Conservation (phyloP, 1,284 basidiomycete genomes). For the Ceratobasidium sp. region DNA sequence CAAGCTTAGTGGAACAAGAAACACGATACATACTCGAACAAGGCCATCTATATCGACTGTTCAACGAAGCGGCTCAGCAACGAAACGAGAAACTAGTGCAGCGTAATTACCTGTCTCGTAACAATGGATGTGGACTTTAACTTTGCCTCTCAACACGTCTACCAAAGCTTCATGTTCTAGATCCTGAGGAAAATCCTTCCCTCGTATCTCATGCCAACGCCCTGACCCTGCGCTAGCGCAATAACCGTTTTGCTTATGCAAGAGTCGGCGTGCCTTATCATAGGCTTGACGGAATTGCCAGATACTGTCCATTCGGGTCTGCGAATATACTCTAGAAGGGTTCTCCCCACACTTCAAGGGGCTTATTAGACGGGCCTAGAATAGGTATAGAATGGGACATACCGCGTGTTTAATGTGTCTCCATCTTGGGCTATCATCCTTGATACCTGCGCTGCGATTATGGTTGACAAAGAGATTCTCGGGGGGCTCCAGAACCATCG, state of each 20-base stretch:
- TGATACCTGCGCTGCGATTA: background rate
- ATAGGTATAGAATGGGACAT: slow-evolving; percentile 43
- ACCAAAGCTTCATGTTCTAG: slow-evolving; percentile 88
- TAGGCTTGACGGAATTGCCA: slow-evolving; percentile 74
- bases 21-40: slow-evolving; percentile 68
- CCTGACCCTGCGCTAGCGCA: slow-evolving; percentile 71
- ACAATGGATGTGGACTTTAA: slow-evolving; percentile 86
- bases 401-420: slow-evolving; percentile 52
- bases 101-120: slow-evolving; percentile 62
- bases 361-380: background rate
- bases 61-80: slow-evolving; percentile 28
- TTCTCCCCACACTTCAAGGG: slow-evolving; percentile 53
- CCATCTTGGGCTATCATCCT: slow-evolving; percentile 27
- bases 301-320: slow-evolving; percentile 67
- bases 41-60: slow-evolving; percentile 80
- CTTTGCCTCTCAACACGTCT: slow-evolving; percentile 84
- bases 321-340: slow-evolving; percentile 59
- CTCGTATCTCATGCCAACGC: slow-evolving; percentile 50
- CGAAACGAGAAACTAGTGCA: slow-evolving; percentile 54
- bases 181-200: slow-evolving; percentile 77
- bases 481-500: slow-evolving; percentile 60
- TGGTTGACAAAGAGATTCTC: slow-evolving; percentile 44
- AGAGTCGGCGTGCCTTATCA: slow-evolving; percentile 79
- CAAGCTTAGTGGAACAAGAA: no score
- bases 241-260: slow-evolving; percentile 79